These are phyloP conservation scores for Cerioporus squamosus DNA, from an alignment of 1,284 basidiomycete genomes.

Conservation along the genomic window DNA sequence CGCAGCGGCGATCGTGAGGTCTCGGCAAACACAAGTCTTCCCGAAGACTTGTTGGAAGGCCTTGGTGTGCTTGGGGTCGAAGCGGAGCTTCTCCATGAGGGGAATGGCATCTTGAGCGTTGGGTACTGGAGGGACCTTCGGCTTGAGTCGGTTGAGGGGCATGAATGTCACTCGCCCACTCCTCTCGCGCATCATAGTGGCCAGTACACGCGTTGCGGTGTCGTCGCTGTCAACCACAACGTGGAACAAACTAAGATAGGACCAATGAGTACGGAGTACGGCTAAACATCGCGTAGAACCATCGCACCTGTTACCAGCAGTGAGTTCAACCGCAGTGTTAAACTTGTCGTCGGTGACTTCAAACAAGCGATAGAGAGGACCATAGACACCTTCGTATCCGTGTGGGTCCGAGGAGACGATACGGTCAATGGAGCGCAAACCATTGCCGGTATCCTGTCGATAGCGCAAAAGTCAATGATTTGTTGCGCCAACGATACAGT, in stretches of 20 bases:
- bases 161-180: conserved; percentile 97
- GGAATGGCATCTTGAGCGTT: conserved; percentile 90
- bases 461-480: too few species aligned
- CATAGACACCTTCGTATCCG: conserved; percentile 82
- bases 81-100: conserved; percentile 84
- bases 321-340: conserved; percentile 93
- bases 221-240: conserved; percentile 97
- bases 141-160: conserved; percentile 96
- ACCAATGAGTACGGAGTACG: not conserved
- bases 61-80: conserved; percentile 71
- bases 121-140: conserved; percentile 69
- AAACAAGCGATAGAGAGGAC: conserved; percentile 93
- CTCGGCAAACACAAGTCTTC: conserved; percentile 94
- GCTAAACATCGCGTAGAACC: not conserved
- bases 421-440: conserved; percentile 82
- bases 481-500: too few species aligned
- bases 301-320: conserved; percentile 86
- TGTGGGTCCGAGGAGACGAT: conserved; percentile 74
- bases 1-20: conserved; percentile 90
- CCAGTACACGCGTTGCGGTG: conserved; percentile 87
- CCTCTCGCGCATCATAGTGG: conserved; percentile 91
- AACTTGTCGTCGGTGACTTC: conserved; percentile 89
- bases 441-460: conserved; percentile 84
- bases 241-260: conserved; percentile 81
- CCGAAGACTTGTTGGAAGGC: conserved; percentile 99